Evolutionary conservation across 352 stramenopile genomes (phyloP), one percentile per base, ranked within the genome.

Genomic region (Pythium aristosporum): DNA sequence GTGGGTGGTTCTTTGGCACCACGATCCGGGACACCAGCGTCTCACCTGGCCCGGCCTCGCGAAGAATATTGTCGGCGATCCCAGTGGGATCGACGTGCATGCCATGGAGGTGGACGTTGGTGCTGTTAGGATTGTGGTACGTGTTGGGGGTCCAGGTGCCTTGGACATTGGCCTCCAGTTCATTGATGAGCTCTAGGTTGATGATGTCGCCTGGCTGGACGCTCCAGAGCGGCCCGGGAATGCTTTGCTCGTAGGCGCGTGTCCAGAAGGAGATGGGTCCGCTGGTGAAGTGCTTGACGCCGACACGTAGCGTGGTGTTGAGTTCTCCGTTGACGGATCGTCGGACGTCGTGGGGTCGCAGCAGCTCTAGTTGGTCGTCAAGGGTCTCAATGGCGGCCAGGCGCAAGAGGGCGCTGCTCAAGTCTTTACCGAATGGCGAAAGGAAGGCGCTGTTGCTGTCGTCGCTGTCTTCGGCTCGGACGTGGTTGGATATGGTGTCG

Each of bases 11-110:
- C 18, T 56, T 47, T 2, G 81, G 83, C 21, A 96, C 60, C 13
- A 88, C 63, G 49, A 91, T 72, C 32, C 75, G 67, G 8, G 75
- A 88, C 21, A 82, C 39, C 18, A 80, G 63, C 7, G 65, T 71
- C 57, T 89, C 72, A 1, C 87, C 85, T 2, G 87, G 82, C 0
- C 58, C 63, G 13, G 79, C 70, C 16, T 76, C 70, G 36, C 82
- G 79, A n/a, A 90, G 76, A 18, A 96, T 75, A 62, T 93, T 93
- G 71, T 94, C 83, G 6, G 76, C 76, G n/a, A 85, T 74, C 41
- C 85, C 87, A 2, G 71, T 89, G n/a, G 84, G 84, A 42, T 89
- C 85, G 43, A 92, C 79, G 68, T 94, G 85, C 76, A 92, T 87
- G 43, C 85, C 85, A 67, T 95, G 86, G 34, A 92, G 74, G 68